phyloP scores from a whole-genome alignment of 2,329 filamentous ascomycete species.

The Diaporthe citrichinensis region DNA sequence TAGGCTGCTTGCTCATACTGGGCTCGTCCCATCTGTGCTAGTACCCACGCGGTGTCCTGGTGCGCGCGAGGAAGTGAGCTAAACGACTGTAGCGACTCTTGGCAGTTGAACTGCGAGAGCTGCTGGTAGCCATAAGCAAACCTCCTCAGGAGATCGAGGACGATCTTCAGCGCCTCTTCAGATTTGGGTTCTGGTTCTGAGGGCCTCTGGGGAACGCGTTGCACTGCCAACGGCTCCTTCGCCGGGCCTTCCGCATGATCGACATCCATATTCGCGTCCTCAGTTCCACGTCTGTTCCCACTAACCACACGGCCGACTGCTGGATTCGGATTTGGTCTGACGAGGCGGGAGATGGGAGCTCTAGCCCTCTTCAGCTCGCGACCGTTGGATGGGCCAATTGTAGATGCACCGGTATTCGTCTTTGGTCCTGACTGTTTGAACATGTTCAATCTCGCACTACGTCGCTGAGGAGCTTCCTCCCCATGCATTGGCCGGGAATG shows the following conservation, averaged over 20 bases:
- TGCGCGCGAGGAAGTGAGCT: slow-evolving; percentile 79
- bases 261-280: slow-evolving; percentile 77
- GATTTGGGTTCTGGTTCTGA: slow-evolving; percentile 71
- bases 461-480: slow-evolving; percentile 76
- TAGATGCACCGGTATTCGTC: slow-evolving; percentile 69
- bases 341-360: slow-evolving; percentile 75
- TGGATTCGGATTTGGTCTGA: slow-evolving; percentile 77
- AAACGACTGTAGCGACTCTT: slow-evolving; percentile 82
- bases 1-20: slow-evolving; percentile 94
- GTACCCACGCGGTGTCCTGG: slow-evolving; percentile 92
- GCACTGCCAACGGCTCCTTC: slow-evolving; percentile 58
- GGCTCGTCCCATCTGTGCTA: slow-evolving; percentile 90
- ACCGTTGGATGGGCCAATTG: slow-evolving; percentile 71
- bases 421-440: slow-evolving; percentile 79
- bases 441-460: slow-evolving; percentile 79
- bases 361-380: slow-evolving; percentile 89
- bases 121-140: slow-evolving; percentile 85
- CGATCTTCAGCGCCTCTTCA: slow-evolving; percentile 81
- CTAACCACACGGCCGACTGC: slow-evolving; percentile 90
- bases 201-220: slow-evolving; percentile 55
- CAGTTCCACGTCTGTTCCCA: slow-evolving; percentile 84
- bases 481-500: slow-evolving; percentile 63
- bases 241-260: slow-evolving; percentile 74
- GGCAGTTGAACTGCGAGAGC: slow-evolving; percentile 83
- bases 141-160: slow-evolving; percentile 86